Base-by-base conservation (phyloP, 805 yeast genomes). In the Peterozyma xylosa region DNA sequence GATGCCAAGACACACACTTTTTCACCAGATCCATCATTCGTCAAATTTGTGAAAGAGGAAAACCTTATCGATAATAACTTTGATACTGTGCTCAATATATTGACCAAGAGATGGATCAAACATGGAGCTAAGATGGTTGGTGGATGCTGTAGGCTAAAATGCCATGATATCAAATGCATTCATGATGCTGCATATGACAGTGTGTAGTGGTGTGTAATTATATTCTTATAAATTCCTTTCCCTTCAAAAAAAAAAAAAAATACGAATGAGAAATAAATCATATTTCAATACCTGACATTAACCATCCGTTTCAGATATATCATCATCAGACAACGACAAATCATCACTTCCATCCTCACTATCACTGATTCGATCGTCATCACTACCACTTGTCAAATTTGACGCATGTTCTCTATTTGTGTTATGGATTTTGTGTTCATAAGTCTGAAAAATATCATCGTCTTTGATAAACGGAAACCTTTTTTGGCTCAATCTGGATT, bases 91-190 rank as follows among this genome's bases (percentile, higher is more conserved):
- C 71, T 84, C 74, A 59, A 55, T 2, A 50, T 57, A 3, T 60
- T 64, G 18, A 70, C 70, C 2, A 43, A 53, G 29, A 54, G 58
- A 15, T 75, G 82, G 76, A 48, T 63, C 16, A 41, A 50, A 1
- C 54, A 56, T 7, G 68, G 70, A 9, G 71, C 72, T 2, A 68
- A 70, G 33, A 68, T 82, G 9, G 64, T 85, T 43, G 93, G 93
- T 9, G 91, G 90, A 2, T 85, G 91, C 59, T 85, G 91, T 49
- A 68, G 87, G 51, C 81, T 87, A 1, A 70, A 77, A 0, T 88
- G 89, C 0, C 50, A 55, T 1, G 78, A 72, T 29, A 69, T 68
- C 39, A 45, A 42, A 17, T 44, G 47, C 39, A 44, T 44, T 30
- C 47, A 40, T 37, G 47, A 44, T 32, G 18, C 43, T 18, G 39